Evolutionary conservation across 1,139 yeast species (phyloP).

Genomic region (Sugiyamaella pinicola): DNA sequence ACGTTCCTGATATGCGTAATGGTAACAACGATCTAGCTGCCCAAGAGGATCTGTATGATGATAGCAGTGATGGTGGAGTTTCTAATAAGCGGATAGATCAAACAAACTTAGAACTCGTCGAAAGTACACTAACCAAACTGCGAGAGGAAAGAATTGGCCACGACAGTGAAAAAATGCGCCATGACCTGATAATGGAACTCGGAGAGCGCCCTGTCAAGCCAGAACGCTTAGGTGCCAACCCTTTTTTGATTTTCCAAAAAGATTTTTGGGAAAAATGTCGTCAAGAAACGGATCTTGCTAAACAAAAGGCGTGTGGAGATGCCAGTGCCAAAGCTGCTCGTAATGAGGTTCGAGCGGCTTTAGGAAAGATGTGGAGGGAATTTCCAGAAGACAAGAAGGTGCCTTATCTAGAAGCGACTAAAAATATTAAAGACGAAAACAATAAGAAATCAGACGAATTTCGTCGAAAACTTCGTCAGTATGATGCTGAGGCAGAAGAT

Average conservation of each 20-base stretch:
- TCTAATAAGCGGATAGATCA: constrained; percentile 16
- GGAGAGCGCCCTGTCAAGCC: constrained; percentile 47
- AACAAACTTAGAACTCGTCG: constrained; percentile 24
- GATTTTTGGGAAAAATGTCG: constrained; percentile 49
- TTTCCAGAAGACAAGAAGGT: constrained; percentile 44
- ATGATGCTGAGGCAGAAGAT: constrained; percentile 46
- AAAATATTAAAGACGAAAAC: constrained; percentile 42
- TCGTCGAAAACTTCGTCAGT: constrained; percentile 39
- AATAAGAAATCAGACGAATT: constrained; percentile 42
- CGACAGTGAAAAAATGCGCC: constrained; percentile 42
- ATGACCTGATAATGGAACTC: constrained; percentile 41
- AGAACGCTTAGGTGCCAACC: constrained; percentile 46
- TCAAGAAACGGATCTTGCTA: constrained; percentile 42
- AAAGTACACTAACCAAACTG: constrained; percentile 30
- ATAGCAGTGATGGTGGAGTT: constrained; percentile 13
- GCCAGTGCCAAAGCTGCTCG: constrained; percentile 44
- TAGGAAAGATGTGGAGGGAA: constrained; percentile 49
- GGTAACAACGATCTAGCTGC: constrained; percentile 15
- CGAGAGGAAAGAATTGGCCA: constrained; percentile 32
- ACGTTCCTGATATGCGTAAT: constrained; percentile 1
- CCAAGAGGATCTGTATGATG: constrained; percentile 13
- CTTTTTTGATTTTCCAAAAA: constrained; percentile 48
- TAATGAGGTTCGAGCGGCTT: constrained; percentile 47
- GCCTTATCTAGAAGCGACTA: constrained; percentile 44
- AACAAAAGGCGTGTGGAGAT: constrained; percentile 38